Percentiles rank a stretch among this genome's conserved stretches.
These are phyloP conservation scores for Atkinsonella texensis DNA, from an alignment of 2,329 filamentous ascomycete species.

Conservation along the genomic window DNA sequence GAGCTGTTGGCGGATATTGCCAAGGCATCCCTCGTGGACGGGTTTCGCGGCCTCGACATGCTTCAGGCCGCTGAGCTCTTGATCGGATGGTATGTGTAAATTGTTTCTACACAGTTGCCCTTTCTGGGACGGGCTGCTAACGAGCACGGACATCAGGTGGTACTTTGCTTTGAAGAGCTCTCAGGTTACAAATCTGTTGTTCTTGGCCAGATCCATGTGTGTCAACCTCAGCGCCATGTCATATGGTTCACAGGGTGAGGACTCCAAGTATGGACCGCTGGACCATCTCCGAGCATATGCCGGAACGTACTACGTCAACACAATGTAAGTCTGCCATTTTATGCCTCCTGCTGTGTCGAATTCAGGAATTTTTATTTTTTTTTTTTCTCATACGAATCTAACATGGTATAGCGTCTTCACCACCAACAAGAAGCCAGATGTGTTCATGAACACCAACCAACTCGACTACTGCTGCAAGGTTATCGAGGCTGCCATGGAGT, in stretches of 20 bases:
- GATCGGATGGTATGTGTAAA: conserved; percentile 31
- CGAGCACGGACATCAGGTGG: conserved; percentile 21
- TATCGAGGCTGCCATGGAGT: conserved; percentile 29
- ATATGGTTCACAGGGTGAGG: conserved; percentile 14
- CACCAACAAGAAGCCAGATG: conserved; percentile 34
- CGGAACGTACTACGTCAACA: conserved; percentile 38
- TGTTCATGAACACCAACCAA: conserved; percentile 33
- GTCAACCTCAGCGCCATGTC: conserved; percentile 25
- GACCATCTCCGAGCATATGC: conserved; percentile 36
- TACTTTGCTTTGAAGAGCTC: conserved; percentile 37
- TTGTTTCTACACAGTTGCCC: not conserved
- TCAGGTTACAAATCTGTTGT: conserved; percentile 37
- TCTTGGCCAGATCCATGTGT: conserved; percentile 34
- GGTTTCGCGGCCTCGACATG: conserved; percentile 33
- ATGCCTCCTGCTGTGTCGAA: too few species aligned
- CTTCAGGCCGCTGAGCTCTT: conserved; percentile 34
- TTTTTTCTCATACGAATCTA: not conserved
- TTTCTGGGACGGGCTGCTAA: not conserved
- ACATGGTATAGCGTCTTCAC: conserved; percentile 25
- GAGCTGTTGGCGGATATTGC: conserved; percentile 32
- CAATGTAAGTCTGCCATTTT: conserved; percentile 24
- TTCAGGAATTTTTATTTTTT: not conserved
- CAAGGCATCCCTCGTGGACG: conserved; percentile 26
- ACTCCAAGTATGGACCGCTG: conserved; percentile 18
- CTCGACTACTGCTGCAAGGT: conserved; percentile 31